These are phyloP conservation scores for Pseudotsuga menziesii DNA, from an alignment of 75 land plant genomes.

Conservation along the genomic window DNA sequence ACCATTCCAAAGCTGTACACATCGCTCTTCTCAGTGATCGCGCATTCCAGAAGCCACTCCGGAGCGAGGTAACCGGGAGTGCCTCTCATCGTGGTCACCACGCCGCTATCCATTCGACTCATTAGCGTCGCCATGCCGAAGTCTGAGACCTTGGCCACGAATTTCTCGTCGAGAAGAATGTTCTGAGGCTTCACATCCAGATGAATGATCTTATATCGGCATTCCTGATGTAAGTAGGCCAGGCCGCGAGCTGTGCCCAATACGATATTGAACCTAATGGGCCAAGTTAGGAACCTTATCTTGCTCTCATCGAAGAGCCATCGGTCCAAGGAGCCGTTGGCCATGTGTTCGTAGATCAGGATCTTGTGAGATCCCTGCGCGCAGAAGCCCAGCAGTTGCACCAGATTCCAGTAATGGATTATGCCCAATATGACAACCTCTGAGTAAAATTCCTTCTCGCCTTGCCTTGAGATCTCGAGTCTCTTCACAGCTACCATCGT, in stretches of 20 bases:
- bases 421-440: conserved; percentile 21
- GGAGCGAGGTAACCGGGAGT: conserved; percentile 48
- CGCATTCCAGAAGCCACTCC: conserved; percentile 17
- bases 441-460: conserved; percentile 26
- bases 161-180: conserved; percentile 36
- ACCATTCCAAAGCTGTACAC: conserved; percentile 33
- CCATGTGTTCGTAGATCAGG: conserved; percentile 31
- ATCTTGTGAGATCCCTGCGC: conserved; percentile 10
- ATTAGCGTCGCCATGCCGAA: conserved; percentile 39
- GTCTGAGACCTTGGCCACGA: conserved; percentile 38
- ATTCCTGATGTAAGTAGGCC: conserved; percentile 17
- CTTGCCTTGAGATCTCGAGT: conserved; percentile 20
- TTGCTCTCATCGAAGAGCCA: conserved; percentile 13
- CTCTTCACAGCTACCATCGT: conserved; percentile 24
- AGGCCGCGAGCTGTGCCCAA: conserved; percentile 16
- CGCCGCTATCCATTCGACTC: conserved; percentile 33
- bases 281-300: conserved; percentile 7
- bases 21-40: conserved; percentile 18
- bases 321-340: conserved; percentile 27
- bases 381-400: conserved; percentile 26
- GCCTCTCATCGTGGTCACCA: conserved; percentile 38
- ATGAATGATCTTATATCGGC: conserved; percentile 30
- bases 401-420: conserved; percentile 27
- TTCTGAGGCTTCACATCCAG: conserved; percentile 41
- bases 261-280: not conserved